These are phyloP conservation scores for Metschnikowia hibisci DNA, from an alignment of 805 yeast genomes.

Conservation along the genomic window DNA sequence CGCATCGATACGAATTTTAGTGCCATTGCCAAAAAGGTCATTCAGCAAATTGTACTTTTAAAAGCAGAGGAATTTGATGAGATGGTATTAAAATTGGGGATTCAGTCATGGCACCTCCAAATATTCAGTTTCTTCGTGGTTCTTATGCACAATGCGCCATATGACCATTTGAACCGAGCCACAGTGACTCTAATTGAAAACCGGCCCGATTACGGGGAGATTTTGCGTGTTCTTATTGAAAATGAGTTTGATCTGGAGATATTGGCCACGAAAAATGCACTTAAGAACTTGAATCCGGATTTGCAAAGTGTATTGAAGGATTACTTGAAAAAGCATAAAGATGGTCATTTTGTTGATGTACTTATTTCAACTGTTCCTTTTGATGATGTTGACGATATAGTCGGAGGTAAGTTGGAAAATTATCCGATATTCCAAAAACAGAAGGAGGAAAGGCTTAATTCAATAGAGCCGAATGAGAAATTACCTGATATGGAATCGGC, in stretches of 20 bases:
- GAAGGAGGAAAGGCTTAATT: neutral
- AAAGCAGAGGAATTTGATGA: slow-evolving; percentile 25
- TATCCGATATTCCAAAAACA: slow-evolving; percentile 15
- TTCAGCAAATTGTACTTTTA: slow-evolving; percentile 31
- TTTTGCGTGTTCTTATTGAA: slow-evolving; percentile 24
- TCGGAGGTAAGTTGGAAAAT: slow-evolving; percentile 19
- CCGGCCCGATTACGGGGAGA: slow-evolving; percentile 17
- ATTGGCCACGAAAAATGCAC: slow-evolving; percentile 14
- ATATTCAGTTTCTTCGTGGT: slow-evolving; percentile 30
- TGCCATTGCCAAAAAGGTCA: slow-evolving; percentile 28
- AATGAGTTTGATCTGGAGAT: slow-evolving; percentile 27
- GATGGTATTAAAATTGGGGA: slow-evolving; percentile 18
- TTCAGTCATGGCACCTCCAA: slow-evolving; percentile 29
- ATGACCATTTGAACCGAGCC: slow-evolving; percentile 24
- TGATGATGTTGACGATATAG: slow-evolving; percentile 17
- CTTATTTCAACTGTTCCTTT: slow-evolving; percentile 15
- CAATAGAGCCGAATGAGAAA: too few relatives aligned
- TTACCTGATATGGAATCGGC: too few relatives aligned
- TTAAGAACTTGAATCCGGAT: slow-evolving; percentile 11
- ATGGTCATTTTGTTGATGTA: slow-evolving; percentile 19
- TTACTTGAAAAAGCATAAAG: slow-evolving; percentile 15
- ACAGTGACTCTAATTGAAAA: slow-evolving; percentile 20
- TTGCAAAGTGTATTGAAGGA: slow-evolving; percentile 20
- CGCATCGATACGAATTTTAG: slow-evolving; percentile 20
- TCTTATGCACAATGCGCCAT: slow-evolving; percentile 36